Conservation (phyloP, 352 stramenopile species). For the Pythium scleroteichum region DNA sequence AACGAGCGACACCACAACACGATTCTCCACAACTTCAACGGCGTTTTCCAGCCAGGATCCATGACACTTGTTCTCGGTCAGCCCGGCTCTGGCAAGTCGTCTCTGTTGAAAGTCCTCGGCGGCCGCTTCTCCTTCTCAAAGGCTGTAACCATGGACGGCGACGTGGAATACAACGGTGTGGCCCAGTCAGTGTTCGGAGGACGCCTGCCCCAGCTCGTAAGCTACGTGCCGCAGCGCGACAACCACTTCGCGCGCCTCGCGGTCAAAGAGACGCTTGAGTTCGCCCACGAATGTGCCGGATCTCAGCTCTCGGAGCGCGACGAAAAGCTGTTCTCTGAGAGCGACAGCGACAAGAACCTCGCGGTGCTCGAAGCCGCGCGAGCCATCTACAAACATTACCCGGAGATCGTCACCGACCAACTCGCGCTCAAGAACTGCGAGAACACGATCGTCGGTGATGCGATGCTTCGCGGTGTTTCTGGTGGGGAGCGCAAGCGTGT, state of each 20-base stretch:
- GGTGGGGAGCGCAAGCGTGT: constrained; percentile 65
- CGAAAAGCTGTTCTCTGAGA: constrained; percentile 29
- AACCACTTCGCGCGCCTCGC: constrained; percentile 47
- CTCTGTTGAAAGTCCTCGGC: constrained; percentile 53
- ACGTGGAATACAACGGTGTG: constrained; percentile 54
- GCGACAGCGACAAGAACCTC: constrained; percentile 42
- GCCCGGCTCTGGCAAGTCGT: constrained; percentile 48
- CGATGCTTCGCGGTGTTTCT: constrained; percentile 47
- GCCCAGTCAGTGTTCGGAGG: constrained; percentile 28
- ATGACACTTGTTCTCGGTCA: constrained; percentile 56
- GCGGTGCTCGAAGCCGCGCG: constrained; percentile 35
- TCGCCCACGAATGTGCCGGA: constrained; percentile 53
- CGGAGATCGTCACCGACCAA: constrained; percentile 46
- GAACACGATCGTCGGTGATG: constrained; percentile 62
- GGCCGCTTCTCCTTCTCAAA: constrained; percentile 47
- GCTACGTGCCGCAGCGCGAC: constrained; percentile 52
- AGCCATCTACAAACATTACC: constrained; percentile 33
- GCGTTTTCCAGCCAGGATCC: constrained; percentile 46
- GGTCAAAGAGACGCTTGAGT: constrained; percentile 48
- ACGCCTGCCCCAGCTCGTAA: constrained; percentile 44
- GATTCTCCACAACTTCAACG: constrained; percentile 28
- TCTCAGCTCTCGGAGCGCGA: constrained; percentile 28
- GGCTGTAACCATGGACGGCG: constrained; percentile 37
- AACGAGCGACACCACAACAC: constrained; percentile 1
- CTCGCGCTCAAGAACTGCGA: constrained; percentile 35